These are phyloP conservation scores for Apophysomyces variabilis DNA, from an alignment of 371 early-diverging fungal species.

Conservation along the genomic window DNA sequence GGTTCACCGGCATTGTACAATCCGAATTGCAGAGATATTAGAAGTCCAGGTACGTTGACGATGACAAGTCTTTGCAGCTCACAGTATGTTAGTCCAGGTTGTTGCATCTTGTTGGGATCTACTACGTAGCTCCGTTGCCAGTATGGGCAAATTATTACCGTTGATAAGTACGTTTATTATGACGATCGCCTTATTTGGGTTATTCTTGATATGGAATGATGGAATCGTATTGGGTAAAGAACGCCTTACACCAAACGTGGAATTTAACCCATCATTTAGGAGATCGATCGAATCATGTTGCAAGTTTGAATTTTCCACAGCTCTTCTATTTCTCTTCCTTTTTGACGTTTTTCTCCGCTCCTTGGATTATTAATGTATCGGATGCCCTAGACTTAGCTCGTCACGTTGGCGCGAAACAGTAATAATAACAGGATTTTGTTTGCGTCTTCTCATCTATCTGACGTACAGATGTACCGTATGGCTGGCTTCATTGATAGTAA, in stretches of 20 bases:
- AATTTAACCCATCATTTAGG: conserved; percentile 43
- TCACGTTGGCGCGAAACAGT: conserved; percentile 16
- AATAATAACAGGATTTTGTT: not conserved
- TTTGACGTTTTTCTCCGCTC: conserved; percentile 47
- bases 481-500: conserved; percentile 6
- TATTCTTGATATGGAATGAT: conserved; percentile 78
- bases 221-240: conserved; percentile 82
- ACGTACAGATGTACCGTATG: not conserved
- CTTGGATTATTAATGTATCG: conserved; percentile 25
- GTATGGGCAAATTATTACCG: conserved; percentile 24
- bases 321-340: conserved; percentile 86
- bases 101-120: not conserved
- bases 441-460: not conserved
- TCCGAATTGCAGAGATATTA: conserved; percentile 15
- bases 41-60: conserved; percentile 12
- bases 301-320: conserved; percentile 85
- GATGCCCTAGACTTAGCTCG: not conserved
- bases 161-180: conserved; percentile 39
- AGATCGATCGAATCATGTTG: conserved; percentile 87
- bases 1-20: conserved; percentile 13
- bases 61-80: not conserved
- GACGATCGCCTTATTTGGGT: conserved; percentile 57
- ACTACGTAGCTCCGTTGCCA: not conserved
- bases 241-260: not conserved
- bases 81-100: not conserved